phyloP scores from a whole-genome alignment of 2,329 filamentous ascomycete species.

The Ophiostoma ulmi region DNA sequence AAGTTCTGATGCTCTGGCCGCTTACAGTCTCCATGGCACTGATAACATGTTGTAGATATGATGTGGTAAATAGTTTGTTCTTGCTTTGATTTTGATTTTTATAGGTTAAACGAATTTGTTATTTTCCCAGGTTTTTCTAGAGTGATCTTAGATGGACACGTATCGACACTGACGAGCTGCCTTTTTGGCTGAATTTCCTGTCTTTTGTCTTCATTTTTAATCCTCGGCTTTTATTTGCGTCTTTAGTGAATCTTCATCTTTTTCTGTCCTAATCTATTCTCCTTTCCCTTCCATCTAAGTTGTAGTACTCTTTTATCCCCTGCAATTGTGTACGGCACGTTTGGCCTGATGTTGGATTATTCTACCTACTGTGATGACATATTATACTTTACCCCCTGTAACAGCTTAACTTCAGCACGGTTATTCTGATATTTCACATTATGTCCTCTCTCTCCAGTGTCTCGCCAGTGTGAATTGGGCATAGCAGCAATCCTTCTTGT shows the following conservation, averaged over 20 bases:
- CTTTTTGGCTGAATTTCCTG: no score
- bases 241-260: neutral
- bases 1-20: neutral
- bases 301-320: neutral
- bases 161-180: no score
- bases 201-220: no score
- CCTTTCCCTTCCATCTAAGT: neutral
- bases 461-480: neutral
- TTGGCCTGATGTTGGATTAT: neutral
- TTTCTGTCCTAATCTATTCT: neutral
- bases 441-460: neutral
- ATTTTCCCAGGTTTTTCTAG: no score
- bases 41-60: neutral
- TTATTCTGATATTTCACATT: neutral
- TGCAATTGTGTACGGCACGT: conserved; percentile 4
- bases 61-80: neutral
- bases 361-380: neutral
- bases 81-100: neutral
- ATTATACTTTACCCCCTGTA: neutral
- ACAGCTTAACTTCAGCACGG: neutral
- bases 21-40: neutral
- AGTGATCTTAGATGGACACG: no score
- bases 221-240: no score
- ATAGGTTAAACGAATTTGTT: no score
- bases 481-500: neutral